A percentile compares a stretch with the other conserved stretches of the same genome.
phyloP scores from a whole-genome alignment of 2,329 filamentous ascomycete genomes.

The Huntiella moniliformis region DNA sequence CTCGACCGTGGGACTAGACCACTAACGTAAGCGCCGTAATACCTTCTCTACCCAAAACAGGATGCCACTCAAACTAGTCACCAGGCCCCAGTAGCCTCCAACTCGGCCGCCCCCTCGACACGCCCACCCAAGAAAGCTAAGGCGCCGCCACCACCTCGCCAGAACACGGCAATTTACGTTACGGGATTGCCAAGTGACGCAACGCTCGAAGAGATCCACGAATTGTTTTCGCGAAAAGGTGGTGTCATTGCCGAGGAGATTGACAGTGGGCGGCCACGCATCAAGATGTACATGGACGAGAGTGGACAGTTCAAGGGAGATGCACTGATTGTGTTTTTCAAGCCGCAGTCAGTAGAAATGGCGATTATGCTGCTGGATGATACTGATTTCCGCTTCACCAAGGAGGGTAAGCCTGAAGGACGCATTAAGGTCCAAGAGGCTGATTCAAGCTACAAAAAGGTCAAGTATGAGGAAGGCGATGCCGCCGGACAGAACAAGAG shows the following conservation, averaged over 20 bases:
- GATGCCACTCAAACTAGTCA: neutral
- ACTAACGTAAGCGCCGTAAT: no score
- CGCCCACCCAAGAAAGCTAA: constrained; percentile 29
- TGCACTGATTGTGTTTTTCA: constrained; percentile 84
- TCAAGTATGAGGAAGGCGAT: constrained; percentile 39
- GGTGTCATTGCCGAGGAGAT: constrained; percentile 91
- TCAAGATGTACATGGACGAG: constrained; percentile 80
- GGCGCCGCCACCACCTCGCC: constrained; percentile 30
- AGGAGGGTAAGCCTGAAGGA: constrained; percentile 33
- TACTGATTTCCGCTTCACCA: constrained; percentile 53
- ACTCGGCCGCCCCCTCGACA: neutral
- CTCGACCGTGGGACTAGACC: neutral
- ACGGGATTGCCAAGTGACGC: constrained; percentile 70
- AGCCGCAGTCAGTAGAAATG: constrained; percentile 77
- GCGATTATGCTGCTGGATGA: constrained; percentile 68
- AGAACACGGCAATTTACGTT: constrained; percentile 86
- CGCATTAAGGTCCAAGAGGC: constrained; percentile 69
- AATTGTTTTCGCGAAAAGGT: constrained; percentile 65
- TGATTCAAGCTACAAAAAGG: constrained; percentile 81
- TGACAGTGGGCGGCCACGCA: constrained; percentile 67
- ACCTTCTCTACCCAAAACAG: no score
- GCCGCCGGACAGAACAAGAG: constrained; percentile 18
- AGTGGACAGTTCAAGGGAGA: constrained; percentile 82
- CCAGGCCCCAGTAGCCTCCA: neutral
- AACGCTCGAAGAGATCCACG: constrained; percentile 60